phyloP scores from a whole-genome alignment of 768 basidiomycete genomes.

The Hericium rajendrae region DNA sequence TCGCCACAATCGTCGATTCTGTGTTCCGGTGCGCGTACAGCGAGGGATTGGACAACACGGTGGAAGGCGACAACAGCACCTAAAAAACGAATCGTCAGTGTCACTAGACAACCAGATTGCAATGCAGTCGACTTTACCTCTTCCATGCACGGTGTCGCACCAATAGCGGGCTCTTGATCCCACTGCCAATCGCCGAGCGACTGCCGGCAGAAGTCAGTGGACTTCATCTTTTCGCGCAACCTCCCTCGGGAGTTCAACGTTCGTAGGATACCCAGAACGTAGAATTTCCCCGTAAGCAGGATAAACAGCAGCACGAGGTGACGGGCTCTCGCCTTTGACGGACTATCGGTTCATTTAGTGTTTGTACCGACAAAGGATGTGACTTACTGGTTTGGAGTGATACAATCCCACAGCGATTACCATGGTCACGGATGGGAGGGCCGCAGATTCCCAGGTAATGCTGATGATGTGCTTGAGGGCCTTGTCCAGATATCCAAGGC shows the following conservation, averaged over 20 bases:
- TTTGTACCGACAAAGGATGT: slow-evolving; percentile 1
- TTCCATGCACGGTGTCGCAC: not conserved
- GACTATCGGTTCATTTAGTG: no score
- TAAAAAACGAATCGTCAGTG: not conserved
- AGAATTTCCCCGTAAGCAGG: slow-evolving; percentile 43
- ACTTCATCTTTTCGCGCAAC: slow-evolving; percentile 26
- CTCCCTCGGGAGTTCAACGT: slow-evolving; percentile 21
- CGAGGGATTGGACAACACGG: not conserved
- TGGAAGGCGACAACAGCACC: not conserved
- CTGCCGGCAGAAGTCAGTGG: slow-evolving; percentile 29
- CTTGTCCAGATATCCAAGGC: slow-evolving; percentile 26
- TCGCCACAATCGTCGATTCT: not conserved
- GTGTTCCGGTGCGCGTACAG: not conserved
- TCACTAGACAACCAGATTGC: not conserved
- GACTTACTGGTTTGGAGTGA: slow-evolving; percentile 22
- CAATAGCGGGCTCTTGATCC: slow-evolving; percentile 14
- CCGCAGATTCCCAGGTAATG: slow-evolving; percentile 31
- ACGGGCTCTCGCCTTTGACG: not conserved
- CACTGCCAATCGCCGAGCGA: slow-evolving; percentile 31
- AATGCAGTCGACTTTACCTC: not conserved
- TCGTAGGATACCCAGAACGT: slow-evolving; percentile 19
- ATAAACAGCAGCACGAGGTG: slow-evolving; percentile 37
- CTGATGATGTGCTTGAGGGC: slow-evolving; percentile 29
- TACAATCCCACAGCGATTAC: slow-evolving; percentile 22
- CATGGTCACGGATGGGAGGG: slow-evolving; percentile 26